Percentiles rank a stretch among this genome's conserved stretches.
Evolutionary conservation across 371 early-diverging fungal genomes (phyloP).

Genomic region (Rhizopus sp.): DNA sequence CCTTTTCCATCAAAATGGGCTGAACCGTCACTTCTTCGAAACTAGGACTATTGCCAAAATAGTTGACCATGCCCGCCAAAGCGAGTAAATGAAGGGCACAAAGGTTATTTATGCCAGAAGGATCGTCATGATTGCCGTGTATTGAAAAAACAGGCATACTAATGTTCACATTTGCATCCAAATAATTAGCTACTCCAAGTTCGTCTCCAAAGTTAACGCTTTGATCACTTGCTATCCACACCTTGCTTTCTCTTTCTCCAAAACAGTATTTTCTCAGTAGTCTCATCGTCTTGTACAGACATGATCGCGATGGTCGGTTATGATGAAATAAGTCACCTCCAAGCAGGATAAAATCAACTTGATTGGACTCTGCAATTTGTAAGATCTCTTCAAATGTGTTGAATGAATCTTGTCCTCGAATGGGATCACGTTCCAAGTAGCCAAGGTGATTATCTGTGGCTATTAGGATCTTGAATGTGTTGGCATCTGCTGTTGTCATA

Average conservation of each 20-base stretch:
- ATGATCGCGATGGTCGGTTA: conserved; percentile 91
- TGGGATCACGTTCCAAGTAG: conserved; percentile 93
- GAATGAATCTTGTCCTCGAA: conserved; percentile 93
- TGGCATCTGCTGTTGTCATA: conserved; percentile 6
- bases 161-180: conserved; percentile 90
- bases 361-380: conserved; percentile 65
- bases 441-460: conserved; percentile 99
- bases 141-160: conserved; percentile 94
- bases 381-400: conserved; percentile 95
- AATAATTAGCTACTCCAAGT: conserved; percentile 76
- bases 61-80: conserved; percentile 88
- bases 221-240: conserved; percentile 81
- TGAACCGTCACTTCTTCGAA: conserved; percentile 78
- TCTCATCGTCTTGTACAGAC: conserved; percentile 75
- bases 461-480: conserved; percentile 59
- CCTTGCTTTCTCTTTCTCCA: conserved; percentile 74
- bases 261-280: conserved; percentile 84
- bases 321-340: conserved; percentile 99
- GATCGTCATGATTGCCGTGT: conserved; percentile 99
- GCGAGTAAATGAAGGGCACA: conserved; percentile 89
- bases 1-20: conserved; percentile 88
- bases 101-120: conserved; percentile 82
- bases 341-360: conserved; percentile 94
- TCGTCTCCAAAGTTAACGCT: conserved; percentile 70
- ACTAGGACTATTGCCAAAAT: conserved; percentile 86